Evolutionary conservation across 768 basidiomycete genomes (phyloP), one percentile per base, ranked within the genome.

Genomic region (Amanita brunnescens): DNA sequence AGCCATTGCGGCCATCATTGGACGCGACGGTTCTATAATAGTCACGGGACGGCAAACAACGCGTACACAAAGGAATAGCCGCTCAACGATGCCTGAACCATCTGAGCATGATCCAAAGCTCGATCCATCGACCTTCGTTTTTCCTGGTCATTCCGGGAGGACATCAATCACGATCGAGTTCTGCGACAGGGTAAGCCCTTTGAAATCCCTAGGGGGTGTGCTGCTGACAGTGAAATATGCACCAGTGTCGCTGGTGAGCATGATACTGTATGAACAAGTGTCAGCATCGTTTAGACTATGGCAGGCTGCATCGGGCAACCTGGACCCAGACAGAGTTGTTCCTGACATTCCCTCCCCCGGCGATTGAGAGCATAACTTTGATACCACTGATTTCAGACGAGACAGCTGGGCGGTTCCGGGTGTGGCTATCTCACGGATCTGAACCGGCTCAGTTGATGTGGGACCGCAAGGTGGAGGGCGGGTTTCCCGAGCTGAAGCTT

Each of bases 241-340:
- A 38, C 26, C 55, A 89, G 85, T 91, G 91, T 65, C 84, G 87
- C 65, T 93, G 89, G 89, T 89, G 62, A 62, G 77, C 52, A 39
- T 26, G 44, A 29, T 46, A 2, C 32, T 45, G 29, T 21, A 45
- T 37, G 30, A 13, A 6, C 14, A 37, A n/a, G 26, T 30, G 40
- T 33, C 41, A 23, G 35, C 26, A 20, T 34, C 34, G 20, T 30
- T 47, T 32, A 54, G 24, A 21, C n/a, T 21, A 8, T 38, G 46
- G 39, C 60, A 94, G 93, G 93, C 76, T 93, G 34, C 92, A 94
- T 58, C 78, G 93, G 59, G 93, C 94, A 29, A 83, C 81, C 9
- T 97, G 94, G 94, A 77, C 84, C n/a, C 87, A 90, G 55, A 96
- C 93, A 0, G 94, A 96, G 59, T 75, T 97, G 13, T 78, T 93